Evolutionary conservation across 2,329 filamentous ascomycete genomes (phyloP).

Genomic region (Huntiella decipiens): DNA sequence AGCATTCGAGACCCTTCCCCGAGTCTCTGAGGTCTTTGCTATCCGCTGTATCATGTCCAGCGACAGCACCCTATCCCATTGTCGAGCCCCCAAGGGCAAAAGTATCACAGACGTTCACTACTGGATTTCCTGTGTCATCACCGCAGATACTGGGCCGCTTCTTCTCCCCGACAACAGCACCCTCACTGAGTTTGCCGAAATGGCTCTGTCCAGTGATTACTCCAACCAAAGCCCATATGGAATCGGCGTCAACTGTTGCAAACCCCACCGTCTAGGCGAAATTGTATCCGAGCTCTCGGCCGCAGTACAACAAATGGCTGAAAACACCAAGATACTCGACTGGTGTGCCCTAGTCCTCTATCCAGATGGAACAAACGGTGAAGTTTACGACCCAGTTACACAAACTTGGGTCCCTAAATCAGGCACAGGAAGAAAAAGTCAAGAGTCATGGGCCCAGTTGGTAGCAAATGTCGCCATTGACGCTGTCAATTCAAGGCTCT

Average conservation of each 20-base stretch:
- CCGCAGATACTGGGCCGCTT: slow-evolving; percentile 25
- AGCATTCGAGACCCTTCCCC: slow-evolving; percentile 47
- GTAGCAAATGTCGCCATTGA: slow-evolving; percentile 23
- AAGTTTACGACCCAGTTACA: slow-evolving; percentile 45
- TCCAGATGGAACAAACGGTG: slow-evolving; percentile 49
- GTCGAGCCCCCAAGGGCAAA: too few relatives aligned
- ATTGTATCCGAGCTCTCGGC: slow-evolving; percentile 37
- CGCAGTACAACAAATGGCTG: slow-evolving; percentile 22
- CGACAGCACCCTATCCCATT: slow-evolving; percentile 10
- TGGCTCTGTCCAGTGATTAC: slow-evolving; percentile 20
- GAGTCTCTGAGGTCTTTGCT: slow-evolving; percentile 41
- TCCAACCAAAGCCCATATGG: slow-evolving; percentile 30
- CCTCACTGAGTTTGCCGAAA: slow-evolving; percentile 18
- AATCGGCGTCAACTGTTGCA: slow-evolving; percentile 51
- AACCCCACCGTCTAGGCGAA: slow-evolving; percentile 39
- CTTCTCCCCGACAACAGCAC: slow-evolving; percentile 38
- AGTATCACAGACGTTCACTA: slow-evolving; percentile 21
- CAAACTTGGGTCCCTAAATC: slow-evolving; percentile 36
- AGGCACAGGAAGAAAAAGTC: slow-evolving; percentile 12
- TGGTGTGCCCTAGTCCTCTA: slow-evolving; percentile 43
- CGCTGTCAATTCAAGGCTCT: slow-evolving; percentile 21
- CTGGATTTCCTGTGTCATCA: slow-evolving; percentile 41
- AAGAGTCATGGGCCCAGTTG: slow-evolving; percentile 26
- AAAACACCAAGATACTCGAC: slow-evolving; percentile 16
- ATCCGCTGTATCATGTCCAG: slow-evolving; percentile 26